Percentiles rank a stretch among this genome's conserved stretches.
These are phyloP conservation scores for Eucalyptus cladocalyx DNA, from an alignment of 345 rosid species.

Conservation along the genomic window DNA sequence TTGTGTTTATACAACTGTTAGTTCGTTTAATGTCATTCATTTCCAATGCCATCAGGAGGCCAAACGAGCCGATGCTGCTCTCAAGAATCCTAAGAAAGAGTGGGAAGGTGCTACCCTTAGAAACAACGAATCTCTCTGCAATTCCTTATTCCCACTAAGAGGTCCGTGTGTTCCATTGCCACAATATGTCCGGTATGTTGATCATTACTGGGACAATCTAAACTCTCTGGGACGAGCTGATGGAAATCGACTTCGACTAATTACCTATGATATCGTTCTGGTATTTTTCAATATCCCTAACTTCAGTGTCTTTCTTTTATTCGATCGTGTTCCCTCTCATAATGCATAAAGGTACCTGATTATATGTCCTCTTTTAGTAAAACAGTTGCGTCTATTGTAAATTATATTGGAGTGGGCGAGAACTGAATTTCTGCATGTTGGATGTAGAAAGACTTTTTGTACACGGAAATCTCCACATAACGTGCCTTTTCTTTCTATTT, in stretches of 20 bases:
- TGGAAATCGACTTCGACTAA: conserved; percentile 80
- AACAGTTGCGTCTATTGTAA: background rate
- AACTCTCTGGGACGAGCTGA: conserved; percentile 92
- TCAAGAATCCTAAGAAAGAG: conserved; percentile 96
- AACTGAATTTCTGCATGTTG: background rate
- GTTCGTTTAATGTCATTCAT: conserved; percentile 88
- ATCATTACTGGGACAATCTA: conserved; percentile 95
- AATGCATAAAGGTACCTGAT: background rate
- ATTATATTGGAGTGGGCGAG: background rate
- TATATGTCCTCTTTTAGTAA: background rate
- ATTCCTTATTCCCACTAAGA: conserved; percentile 86
- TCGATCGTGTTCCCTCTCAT: background rate
- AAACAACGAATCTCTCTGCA: conserved; percentile 96
- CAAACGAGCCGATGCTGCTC: conserved; percentile 94
- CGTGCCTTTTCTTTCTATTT: background rate
- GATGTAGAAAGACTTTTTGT: background rate
- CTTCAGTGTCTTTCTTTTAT: background rate
- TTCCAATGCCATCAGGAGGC: conserved; percentile 99
- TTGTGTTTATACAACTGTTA: conserved; percentile 95
- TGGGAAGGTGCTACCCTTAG: conserved; percentile 98
- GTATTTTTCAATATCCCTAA: conserved; percentile 10
- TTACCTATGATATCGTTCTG: conserved; percentile 95
- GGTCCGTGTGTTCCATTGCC: conserved; percentile 75
- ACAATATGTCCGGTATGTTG: conserved; percentile 78
- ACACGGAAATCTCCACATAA: background rate